A percentile compares a stretch with the other conserved stretches of the same genome.
Conservation (phyloP, 495 filamentous ascomycete species). For the Xylaria sp. region DNA sequence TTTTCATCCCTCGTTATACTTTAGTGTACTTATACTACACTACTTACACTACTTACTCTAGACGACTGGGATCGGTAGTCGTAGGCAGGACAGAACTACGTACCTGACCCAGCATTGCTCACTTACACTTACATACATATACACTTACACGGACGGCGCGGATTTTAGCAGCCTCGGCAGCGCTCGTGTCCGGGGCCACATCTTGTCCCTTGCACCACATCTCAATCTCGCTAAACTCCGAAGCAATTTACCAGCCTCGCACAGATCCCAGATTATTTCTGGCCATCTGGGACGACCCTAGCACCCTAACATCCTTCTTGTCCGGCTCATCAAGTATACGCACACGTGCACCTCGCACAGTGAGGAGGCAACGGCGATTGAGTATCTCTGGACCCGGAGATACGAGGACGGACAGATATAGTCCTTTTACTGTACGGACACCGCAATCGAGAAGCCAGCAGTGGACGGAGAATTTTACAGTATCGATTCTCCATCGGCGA, state of each 20-base stretch:
- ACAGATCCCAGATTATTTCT: conserved; percentile 24
- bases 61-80: conserved; percentile 8
- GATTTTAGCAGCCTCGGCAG: conserved; percentile 19
- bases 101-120: no score
- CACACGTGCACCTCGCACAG: conserved; percentile 11
- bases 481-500: background rate
- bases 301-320: conserved; percentile 10
- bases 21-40: no score
- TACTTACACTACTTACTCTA: no score
- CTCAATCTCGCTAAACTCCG: conserved; percentile 43
- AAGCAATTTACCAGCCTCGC: conserved; percentile 21
- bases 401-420: background rate
- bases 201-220: conserved; percentile 22
- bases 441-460: background rate
- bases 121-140: no score
- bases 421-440: background rate
- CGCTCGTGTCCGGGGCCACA: background rate
- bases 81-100: no score
- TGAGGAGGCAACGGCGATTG: background rate
- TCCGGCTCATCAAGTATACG: background rate
- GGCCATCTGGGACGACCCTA: conserved; percentile 21
- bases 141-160: background rate
- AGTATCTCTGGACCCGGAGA: conserved; percentile 14
- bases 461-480: background rate
- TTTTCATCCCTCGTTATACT: background rate